Evolutionary conservation across 2,329 filamentous ascomycete species (phyloP).

Genomic region (Neodidymelliopsis sp.): DNA sequence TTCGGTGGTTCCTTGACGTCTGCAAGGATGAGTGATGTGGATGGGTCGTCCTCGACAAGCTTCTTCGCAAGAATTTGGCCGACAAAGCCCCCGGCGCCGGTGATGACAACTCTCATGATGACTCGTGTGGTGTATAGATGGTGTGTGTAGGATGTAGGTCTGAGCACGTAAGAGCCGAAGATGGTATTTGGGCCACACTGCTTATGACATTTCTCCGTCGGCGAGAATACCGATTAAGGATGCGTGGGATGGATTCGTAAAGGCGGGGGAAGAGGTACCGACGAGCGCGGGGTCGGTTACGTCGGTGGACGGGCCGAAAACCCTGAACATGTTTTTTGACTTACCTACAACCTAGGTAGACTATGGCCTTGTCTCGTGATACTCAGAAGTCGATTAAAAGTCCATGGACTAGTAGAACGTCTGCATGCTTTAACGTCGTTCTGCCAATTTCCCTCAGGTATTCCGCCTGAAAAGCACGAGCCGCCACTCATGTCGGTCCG

Average conservation of each 20-base stretch:
- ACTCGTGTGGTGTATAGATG: constrained; percentile 1
- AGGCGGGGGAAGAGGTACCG: constrained; percentile 10
- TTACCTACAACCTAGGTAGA: no score
- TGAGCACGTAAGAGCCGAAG: not conserved
- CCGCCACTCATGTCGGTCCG: constrained; percentile 3
- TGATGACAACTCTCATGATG: constrained; percentile 63
- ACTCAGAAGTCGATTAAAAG: no score
- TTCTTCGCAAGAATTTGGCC: constrained; percentile 67
- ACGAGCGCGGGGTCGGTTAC: constrained; percentile 14
- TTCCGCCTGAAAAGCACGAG: constrained; percentile 5
- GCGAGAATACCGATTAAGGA: constrained; percentile 18
- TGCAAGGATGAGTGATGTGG: constrained; percentile 61
- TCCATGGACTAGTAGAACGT: no score
- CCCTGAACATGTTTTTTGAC: constrained; percentile 8
- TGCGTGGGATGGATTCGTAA: not conserved
- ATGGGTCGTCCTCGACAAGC: constrained; percentile 57
- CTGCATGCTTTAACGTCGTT: not conserved
- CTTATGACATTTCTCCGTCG: constrained; percentile 15
- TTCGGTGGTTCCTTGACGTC: constrained; percentile 62
- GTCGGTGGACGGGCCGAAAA: constrained; percentile 14
- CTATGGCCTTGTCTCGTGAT: constrained; percentile 1
- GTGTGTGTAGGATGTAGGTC: not conserved
- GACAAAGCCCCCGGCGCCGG: constrained; percentile 70
- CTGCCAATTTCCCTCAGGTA: constrained; percentile 8
- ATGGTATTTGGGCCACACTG: not conserved